Percentiles rank a stretch among this genome's conserved stretches.
Evolutionary conservation across 441 rosid genomes (phyloP).

Genomic region (Populus hybrid): DNA sequence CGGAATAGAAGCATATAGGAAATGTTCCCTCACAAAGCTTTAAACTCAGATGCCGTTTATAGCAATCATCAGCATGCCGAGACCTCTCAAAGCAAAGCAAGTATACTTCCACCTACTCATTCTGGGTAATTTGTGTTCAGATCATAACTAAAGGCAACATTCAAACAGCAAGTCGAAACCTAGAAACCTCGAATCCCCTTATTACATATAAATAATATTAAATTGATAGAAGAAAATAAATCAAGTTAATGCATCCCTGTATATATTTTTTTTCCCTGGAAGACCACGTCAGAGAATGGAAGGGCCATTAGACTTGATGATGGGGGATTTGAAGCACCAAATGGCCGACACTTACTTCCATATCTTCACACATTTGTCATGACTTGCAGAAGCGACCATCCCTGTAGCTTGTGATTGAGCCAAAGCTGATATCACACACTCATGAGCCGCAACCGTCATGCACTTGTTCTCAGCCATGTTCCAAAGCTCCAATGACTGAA

Average conservation of each 20-base stretch:
- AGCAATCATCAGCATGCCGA: neutral
- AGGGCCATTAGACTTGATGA: neutral
- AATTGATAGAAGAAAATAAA: neutral
- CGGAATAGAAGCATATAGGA: too few species aligned
- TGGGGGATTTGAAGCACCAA: neutral
- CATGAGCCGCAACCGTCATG: slow-evolving; percentile 71
- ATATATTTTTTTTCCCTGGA: neutral
- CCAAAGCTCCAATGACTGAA: slow-evolving; percentile 71
- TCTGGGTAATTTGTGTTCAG: neutral
- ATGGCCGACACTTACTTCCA: slow-evolving; percentile 51
- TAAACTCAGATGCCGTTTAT: neutral
- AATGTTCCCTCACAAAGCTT: too few species aligned
- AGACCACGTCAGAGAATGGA: neutral
- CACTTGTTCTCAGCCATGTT: slow-evolving; percentile 71
- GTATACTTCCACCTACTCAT: neutral
- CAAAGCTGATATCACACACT: slow-evolving; percentile 71
- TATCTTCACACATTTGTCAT: slow-evolving; percentile 84
- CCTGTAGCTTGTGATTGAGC: slow-evolving; percentile 69
- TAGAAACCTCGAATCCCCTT: neutral
- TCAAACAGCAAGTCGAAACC: neutral
- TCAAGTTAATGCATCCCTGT: slow-evolving; percentile 5
- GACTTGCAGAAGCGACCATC: slow-evolving; percentile 23
- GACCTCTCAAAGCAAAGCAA: neutral
- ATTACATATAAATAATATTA: neutral
- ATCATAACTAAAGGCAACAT: neutral